Percentiles rank a stretch among this genome's conserved stretches.
Conservation (phyloP, 2,329 filamentous ascomycete species). For the Aspergillus ustus region DNA sequence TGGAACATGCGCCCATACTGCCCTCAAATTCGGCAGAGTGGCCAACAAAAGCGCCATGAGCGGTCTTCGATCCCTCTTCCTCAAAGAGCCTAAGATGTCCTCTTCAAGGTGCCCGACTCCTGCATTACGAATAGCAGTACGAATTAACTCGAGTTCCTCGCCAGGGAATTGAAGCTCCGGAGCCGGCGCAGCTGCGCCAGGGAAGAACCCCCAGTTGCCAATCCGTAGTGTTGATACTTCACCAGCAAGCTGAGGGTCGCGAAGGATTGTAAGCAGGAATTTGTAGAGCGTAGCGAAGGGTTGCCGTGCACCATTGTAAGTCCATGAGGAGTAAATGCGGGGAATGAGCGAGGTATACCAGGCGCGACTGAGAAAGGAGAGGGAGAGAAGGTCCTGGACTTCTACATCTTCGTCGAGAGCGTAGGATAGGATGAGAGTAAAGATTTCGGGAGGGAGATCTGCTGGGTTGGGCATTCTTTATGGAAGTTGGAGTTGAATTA, state of each 20-base stretch:
- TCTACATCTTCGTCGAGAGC: not conserved
- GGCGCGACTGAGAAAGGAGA: not conserved
- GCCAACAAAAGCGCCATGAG: conserved; percentile 5
- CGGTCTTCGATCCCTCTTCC: not conserved
- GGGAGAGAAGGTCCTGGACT: not conserved
- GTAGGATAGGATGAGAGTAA: not conserved
- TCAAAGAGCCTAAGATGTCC: not conserved
- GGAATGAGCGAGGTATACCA: not conserved
- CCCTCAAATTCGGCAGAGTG: not conserved
- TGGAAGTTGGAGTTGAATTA: not conserved
- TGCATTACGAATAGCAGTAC: not conserved
- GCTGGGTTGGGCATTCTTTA: not conserved
- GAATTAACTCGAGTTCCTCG: conserved; percentile 7
- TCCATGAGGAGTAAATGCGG: not conserved
- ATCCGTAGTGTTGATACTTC: conserved; percentile 12
- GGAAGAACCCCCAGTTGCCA: conserved; percentile 14
- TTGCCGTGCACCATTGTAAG: not conserved
- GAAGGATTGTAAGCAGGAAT: not conserved
- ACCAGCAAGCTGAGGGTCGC: conserved; percentile 6
- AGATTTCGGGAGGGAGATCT: not conserved
- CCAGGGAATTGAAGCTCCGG: not conserved
- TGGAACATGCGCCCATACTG: conserved; percentile 4
- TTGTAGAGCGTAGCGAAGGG: not conserved
- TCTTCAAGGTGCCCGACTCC: not conserved
- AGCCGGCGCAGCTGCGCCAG: not conserved